phyloP scores from a whole-genome alignment of 768 basidiomycete species.

The Suillus paluster region DNA sequence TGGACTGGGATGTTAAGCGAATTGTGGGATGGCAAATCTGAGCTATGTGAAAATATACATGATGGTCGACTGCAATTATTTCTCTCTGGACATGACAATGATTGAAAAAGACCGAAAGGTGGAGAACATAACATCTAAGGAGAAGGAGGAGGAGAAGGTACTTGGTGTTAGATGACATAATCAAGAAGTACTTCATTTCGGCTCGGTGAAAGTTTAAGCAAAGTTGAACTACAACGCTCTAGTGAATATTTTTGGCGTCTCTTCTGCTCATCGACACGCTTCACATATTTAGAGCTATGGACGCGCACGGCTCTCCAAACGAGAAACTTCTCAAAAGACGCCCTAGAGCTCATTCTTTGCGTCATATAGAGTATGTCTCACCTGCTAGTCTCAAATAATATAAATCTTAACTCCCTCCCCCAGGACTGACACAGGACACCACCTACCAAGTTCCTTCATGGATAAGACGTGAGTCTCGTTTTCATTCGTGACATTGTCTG shows the following conservation, averaged over 20 bases:
- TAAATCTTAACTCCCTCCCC: slow-evolving; percentile 10
- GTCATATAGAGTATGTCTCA: slow-evolving; percentile 34
- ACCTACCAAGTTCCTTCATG: slow-evolving; percentile 64
- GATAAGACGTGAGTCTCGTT: slow-evolving; percentile 58
- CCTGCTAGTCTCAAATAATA: slow-evolving; percentile 1
- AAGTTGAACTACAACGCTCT: not conserved
- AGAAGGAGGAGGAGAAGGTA: not conserved
- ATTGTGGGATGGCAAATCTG: slow-evolving; percentile 39
- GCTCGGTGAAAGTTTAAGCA: not conserved
- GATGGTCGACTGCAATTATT: slow-evolving; percentile 49
- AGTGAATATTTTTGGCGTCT: not conserved
- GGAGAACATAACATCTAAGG: slow-evolving; percentile 59
- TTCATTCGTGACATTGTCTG: not conserved
- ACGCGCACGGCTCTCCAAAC: not conserved
- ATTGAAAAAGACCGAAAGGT: slow-evolving; percentile 59
- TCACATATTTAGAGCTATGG: slow-evolving; percentile 2
- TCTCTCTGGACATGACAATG: slow-evolving; percentile 61
- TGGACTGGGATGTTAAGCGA: slow-evolving; percentile 44
- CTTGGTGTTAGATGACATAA: not conserved
- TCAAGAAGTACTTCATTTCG: slow-evolving; percentile 2
- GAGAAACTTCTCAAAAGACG: slow-evolving; percentile 16
- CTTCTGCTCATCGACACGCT: not conserved
- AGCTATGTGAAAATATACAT: slow-evolving; percentile 72
- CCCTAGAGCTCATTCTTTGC: slow-evolving; percentile 9
- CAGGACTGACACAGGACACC: slow-evolving; percentile 61